These are phyloP conservation scores for Alternaria metachromatica DNA, from an alignment of 2,329 filamentous ascomycete genomes.

Conservation along the genomic window DNA sequence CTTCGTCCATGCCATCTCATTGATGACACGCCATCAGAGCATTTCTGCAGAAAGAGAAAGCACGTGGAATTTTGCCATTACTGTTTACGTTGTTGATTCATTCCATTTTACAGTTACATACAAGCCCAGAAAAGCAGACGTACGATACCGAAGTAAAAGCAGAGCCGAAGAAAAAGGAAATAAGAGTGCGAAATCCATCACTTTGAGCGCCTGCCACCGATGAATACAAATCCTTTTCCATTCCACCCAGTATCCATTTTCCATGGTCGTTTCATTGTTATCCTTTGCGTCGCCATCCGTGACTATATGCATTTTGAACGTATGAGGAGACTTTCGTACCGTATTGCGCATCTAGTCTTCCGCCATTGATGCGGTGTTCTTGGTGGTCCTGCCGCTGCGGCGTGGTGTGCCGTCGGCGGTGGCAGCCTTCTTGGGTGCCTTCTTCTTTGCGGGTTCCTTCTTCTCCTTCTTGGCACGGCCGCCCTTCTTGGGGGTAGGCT, in stretches of 20 bases:
- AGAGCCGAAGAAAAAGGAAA: not conserved
- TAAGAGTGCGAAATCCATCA: not conserved
- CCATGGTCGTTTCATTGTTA: not conserved
- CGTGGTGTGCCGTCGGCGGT: slow-evolving; percentile 57
- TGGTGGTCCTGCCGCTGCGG: slow-evolving; percentile 51
- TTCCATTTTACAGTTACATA: not conserved
- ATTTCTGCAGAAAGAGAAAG: too few relatives aligned
- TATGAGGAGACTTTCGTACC: not conserved
- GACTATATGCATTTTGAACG: not conserved
- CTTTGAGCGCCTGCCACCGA: slow-evolving; percentile 2
- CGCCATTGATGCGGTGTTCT: not conserved
- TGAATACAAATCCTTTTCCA: not conserved
- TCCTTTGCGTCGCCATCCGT: not conserved
- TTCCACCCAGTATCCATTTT: slow-evolving; percentile 2
- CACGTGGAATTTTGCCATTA: too few relatives aligned
- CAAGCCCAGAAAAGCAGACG: not conserved
- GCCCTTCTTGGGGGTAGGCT: slow-evolving; percentile 38
- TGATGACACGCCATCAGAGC: too few relatives aligned
- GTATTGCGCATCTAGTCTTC: not conserved
- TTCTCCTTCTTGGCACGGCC: slow-evolving; percentile 53
- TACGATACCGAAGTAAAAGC: not conserved
- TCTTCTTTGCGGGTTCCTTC: slow-evolving; percentile 52
- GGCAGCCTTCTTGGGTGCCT: slow-evolving; percentile 57
- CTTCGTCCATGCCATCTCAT: too few relatives aligned
- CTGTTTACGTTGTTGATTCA: not conserved